Base-by-base conservation (phyloP, 192 early-diverging fungal species). In the Jimgerdemannia lactiflua region DNA sequence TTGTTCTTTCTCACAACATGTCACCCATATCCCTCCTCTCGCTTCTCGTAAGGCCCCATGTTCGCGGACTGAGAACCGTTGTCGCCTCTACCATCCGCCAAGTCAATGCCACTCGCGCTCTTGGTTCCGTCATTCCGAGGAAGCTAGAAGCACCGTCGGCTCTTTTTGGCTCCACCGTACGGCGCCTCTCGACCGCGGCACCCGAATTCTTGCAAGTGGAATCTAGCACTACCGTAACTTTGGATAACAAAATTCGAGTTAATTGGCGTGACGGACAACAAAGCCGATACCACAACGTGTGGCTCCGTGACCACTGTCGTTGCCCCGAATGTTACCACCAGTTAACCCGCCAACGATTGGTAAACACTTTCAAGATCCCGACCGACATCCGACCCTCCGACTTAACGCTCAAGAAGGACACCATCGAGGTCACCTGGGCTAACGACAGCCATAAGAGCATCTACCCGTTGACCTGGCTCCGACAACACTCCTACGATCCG, bases 301-400 rank as follows among this genome's bases (percentile, higher is more conserved):
- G 95, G 95, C 86, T 96, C 49, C 82, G 95, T 8, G 94, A 96
- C 75, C 95, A 96, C 79, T 96, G 95, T 78, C 86, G 85, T 39
- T 96, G 95, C 69, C 81, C 86, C 3, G 65, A 88, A 43, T 96
- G 95, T 75, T 96, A 88, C 77, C 95, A 95, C 67, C 76, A 85
- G 4, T 77, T 89, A 17, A 95, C 95, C 0, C 92, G 91, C 65
- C 95, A 96, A 77, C 81, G 95, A 10, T 83, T 95, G 14, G 73
- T 94, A 14, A 85, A 93, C 74, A 95, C 95, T 2, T 89, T 87
- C 77, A 71, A 74, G 65, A 87, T 94, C 64, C 90, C 90, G n/a
- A 70, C 82, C 42, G 80, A 90, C 71, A 89, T 92, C 42, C 73
- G 76, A 43, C 86, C 90, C 17, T 77, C 72, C 14, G 70, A 74